Percentiles rank a stretch among this genome's conserved stretches.
phyloP scores from a whole-genome alignment of 192 early-diverging fungal genomes.

The Backusella luteola region DNA sequence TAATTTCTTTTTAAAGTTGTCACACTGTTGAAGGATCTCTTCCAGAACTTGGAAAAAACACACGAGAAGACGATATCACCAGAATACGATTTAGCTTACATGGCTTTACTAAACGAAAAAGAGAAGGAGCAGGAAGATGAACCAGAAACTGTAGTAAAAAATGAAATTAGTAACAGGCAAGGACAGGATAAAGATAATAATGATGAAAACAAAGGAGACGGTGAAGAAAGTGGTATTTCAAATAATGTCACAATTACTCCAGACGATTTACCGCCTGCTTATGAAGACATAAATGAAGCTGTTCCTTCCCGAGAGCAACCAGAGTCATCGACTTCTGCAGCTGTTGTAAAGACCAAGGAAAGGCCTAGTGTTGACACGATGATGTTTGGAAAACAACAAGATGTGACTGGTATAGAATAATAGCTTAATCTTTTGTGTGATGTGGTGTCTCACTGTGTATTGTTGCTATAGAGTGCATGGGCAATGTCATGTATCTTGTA shows the following conservation, averaged over 20 bases:
- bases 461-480: conserved; percentile 62
- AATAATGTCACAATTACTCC: background rate
- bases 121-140: background rate
- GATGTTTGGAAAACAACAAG: conserved; percentile 64
- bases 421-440: no score
- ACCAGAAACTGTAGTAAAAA: background rate
- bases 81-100: conserved; percentile 54
- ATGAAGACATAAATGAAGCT: conserved; percentile 5
- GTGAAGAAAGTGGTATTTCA: background rate
- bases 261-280: background rate
- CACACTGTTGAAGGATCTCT: conserved; percentile 47
- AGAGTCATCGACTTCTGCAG: background rate
- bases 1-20: conserved; percentile 40
- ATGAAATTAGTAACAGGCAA: background rate
- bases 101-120: conserved; percentile 47
- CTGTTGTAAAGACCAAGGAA: background rate
- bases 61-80: conserved; percentile 48
- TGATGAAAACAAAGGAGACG: no score
- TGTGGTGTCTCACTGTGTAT: background rate
- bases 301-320: background rate
- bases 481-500: conserved; percentile 59
- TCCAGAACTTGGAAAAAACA: conserved; percentile 46
- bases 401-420: conserved; percentile 56
- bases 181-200: background rate
- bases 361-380: conserved; percentile 24